Conservation (phyloP, 352 stramenopile species). For the Pythium dissotocum region DNA sequence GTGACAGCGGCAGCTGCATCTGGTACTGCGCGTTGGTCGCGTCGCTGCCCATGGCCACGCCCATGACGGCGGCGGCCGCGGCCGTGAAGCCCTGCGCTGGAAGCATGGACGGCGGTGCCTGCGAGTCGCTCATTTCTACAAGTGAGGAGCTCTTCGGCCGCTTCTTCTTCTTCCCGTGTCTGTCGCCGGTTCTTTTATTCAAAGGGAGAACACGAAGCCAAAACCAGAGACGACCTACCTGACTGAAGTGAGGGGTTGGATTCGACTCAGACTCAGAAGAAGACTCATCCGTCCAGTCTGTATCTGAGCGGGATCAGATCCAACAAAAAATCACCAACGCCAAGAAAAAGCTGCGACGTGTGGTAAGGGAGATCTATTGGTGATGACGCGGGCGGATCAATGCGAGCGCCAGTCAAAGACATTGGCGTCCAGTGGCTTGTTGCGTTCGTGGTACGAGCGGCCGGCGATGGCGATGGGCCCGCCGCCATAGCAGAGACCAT, state of each 20-base stretch:
- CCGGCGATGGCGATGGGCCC: slow-evolving; percentile 66
- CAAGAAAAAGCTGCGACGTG: not conserved
- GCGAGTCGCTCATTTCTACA: slow-evolving; percentile 19
- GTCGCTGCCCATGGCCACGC: slow-evolving; percentile 48
- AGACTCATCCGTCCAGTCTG: slow-evolving; percentile 7
- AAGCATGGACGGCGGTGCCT: slow-evolving; percentile 14
- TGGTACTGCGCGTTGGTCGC: slow-evolving; percentile 32
- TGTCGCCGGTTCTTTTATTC: not conserved
- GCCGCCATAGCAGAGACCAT: slow-evolving; percentile 81
- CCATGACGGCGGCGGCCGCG: slow-evolving; percentile 62
- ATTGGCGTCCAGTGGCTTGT: slow-evolving; percentile 43
- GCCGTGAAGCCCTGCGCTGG: slow-evolving; percentile 27
- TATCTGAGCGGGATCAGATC: slow-evolving; percentile 5
- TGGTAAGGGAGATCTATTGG: not conserved
- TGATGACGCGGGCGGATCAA: not conserved
- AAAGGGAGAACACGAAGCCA: not conserved
- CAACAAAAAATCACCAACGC: not conserved
- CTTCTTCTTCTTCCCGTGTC: not conserved
- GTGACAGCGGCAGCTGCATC: slow-evolving; percentile 71
- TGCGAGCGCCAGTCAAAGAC: slow-evolving; percentile 60
- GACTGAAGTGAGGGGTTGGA: not conserved
- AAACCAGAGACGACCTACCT: not conserved
- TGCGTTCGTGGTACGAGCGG: slow-evolving; percentile 67
- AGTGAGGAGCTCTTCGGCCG: not conserved
- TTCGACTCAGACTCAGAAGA: slow-evolving; percentile 13